Evolutionary conservation across 768 basidiomycete species (phyloP).

Genomic region (Boletus rubescentipes): DNA sequence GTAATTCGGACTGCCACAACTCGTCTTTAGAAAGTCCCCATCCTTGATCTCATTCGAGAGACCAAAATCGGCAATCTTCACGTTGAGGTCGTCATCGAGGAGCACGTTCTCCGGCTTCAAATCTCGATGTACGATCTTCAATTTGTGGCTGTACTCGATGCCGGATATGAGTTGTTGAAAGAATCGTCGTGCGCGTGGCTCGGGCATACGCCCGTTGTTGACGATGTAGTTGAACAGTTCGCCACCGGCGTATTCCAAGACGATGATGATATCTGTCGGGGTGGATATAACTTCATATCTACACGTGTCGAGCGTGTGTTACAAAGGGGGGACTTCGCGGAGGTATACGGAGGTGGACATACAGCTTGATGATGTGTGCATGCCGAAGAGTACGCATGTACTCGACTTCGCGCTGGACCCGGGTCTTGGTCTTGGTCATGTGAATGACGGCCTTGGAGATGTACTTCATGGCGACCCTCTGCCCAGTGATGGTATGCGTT

Average conservation of each 20-base stretch:
- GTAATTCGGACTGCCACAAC: conserved; percentile 98
- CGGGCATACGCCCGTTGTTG: conserved; percentile 86
- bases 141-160: conserved; percentile 93
- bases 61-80: conserved; percentile 99
- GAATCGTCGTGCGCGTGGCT: conserved; percentile 85
- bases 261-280: conserved; percentile 95
- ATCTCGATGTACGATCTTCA: conserved; percentile 98
- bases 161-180: conserved; percentile 96
- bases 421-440: conserved; percentile 84
- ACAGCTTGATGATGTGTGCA: conserved; percentile 98
- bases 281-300: conserved; percentile 92
- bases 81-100: conserved; percentile 78
- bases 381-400: conserved; percentile 94
- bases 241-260: conserved; percentile 93
- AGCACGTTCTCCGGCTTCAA: conserved; percentile 97
- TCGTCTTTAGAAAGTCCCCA: conserved; percentile 95
- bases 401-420: conserved; percentile 94
- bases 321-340: neutral
- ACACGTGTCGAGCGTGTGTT: conserved; percentile 4
- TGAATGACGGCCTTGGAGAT: conserved; percentile 94
- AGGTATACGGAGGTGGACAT: conserved; percentile 25
- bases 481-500: conserved; percentile 89
- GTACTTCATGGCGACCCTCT: conserved; percentile 97
- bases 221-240: conserved; percentile 99
- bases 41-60: conserved; percentile 95